Evolutionary conservation across 805 yeast genomes (phyloP), one percentile per base, ranked within the genome.

Genomic region (Lipomyces anomalus): DNA sequence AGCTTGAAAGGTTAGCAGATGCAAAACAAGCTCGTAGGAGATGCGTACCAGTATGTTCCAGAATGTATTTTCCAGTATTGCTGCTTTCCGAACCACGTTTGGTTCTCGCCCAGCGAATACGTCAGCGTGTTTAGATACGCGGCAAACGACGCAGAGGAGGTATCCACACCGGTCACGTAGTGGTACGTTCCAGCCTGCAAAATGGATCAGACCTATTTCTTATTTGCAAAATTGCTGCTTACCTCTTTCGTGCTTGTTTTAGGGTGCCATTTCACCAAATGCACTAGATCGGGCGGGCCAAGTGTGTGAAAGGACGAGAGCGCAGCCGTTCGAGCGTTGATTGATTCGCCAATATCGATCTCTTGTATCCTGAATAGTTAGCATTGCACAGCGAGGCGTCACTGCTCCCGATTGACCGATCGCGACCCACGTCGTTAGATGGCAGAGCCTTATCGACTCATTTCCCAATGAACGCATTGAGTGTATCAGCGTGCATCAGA

Each of bases 281-380:
- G 83, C 2, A 80, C 78, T 46, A 84, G 66, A 63, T 84, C 94
- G 2, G 88, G 82, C 2, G 88, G 85, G 0, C 94, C 94, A 20
- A 82, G 59, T n/a, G 79, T 80, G 43, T 61, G 63, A 49, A 72
- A 73, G 6, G 68, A 58, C 0, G 70, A 57, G 20, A 79, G 53
- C 0, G 68, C 53, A 3, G 61, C 57, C 3, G 76, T 72, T 40
- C 85, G 68, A n/a, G 70, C 64, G 13, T 68, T 71, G 22, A 80
- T 61, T n/a, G 80, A 68, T 46, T 75, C 77, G 1, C 80, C 79
- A 13, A 70, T 64, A 13, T 66, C 64, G n/a, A 56, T 61, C 57
- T 80, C 85, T 32, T 66, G 60, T 22, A 76, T 67, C 41, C 70
- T 67, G 16, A 61, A 47, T 40, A 40, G 22, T 42, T 17, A 40